These are phyloP conservation scores for Solanum chacoense DNA, from an alignment of 305 asterid genomes.

Conservation along the genomic window DNA sequence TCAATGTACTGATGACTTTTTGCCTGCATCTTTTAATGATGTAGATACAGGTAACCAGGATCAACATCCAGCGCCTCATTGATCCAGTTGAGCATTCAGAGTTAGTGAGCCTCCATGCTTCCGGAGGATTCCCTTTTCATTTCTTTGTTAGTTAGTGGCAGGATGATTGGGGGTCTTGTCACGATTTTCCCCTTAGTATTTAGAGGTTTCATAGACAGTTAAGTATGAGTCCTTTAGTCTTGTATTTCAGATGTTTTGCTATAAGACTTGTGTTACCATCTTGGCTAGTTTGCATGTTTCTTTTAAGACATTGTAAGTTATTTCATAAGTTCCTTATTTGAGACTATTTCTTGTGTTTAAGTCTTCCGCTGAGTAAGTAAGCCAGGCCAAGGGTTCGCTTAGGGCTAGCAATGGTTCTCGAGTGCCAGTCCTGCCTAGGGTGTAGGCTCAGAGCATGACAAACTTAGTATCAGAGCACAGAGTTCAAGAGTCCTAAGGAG, in stretches of 20 bases:
- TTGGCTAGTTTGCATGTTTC: too few relatives aligned
- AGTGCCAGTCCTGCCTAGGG: not conserved
- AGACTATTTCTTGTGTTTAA: too few relatives aligned
- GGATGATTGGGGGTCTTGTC: not conserved
- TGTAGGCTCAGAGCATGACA: not conserved
- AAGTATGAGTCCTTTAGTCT: not conserved
- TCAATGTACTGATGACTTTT: not conserved
- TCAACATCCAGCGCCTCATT: not conserved
- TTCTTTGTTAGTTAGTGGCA: too few relatives aligned
- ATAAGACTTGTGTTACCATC: not conserved
- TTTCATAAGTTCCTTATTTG: too few relatives aligned
- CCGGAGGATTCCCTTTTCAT: not conserved
- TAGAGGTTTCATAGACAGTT: not conserved
- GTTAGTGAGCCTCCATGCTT: not conserved
- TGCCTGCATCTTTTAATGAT: not conserved
- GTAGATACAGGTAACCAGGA: not conserved
- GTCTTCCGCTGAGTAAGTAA: not conserved
- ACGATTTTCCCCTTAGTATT: not conserved
- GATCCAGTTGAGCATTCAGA: not conserved
- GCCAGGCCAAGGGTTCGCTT: not conserved
- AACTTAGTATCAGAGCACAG: not conserved
- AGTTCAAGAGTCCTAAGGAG: not conserved
- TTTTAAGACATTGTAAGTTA: too few relatives aligned
- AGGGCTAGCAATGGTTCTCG: not conserved
- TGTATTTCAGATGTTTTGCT: not conserved